phyloP scores from a whole-genome alignment of 169 alveolate species.

The Babesia sp. region DNA sequence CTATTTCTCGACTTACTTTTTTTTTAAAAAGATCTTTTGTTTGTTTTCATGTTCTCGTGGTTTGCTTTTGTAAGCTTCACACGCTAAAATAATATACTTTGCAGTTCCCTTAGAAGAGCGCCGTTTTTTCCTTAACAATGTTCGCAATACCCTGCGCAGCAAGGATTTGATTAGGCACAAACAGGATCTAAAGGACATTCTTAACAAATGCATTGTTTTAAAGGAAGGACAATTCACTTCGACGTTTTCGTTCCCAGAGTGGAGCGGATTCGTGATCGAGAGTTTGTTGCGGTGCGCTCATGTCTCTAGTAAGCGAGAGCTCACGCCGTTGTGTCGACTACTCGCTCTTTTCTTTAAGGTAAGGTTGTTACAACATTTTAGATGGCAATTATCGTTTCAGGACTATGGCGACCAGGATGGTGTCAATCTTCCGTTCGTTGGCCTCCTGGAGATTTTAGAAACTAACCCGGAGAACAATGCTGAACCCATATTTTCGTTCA shows the following conservation, averaged over 20 bases:
- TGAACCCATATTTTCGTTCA: slow-evolving; percentile 47
- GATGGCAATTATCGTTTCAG: background rate
- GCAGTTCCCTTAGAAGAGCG: slow-evolving; percentile 28
- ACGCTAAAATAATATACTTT: background rate
- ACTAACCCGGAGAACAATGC: slow-evolving; percentile 48
- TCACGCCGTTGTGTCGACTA: slow-evolving; percentile 37
- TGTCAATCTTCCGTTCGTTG: slow-evolving; percentile 39
- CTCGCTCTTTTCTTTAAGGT: slow-evolving; percentile 64
- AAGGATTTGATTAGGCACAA: slow-evolving; percentile 54
- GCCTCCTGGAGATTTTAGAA: slow-evolving; percentile 37
- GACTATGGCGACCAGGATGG: slow-evolving; percentile 47
- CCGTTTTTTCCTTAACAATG: slow-evolving; percentile 32
- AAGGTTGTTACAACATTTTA: too few species aligned
- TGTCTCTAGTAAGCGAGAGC: slow-evolving; percentile 33
- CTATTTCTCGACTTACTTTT: background rate
- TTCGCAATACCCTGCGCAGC: slow-evolving; percentile 37
- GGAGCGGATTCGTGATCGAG: slow-evolving; percentile 1
- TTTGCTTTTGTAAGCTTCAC: too few species aligned
- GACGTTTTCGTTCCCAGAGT: slow-evolving; percentile 3
- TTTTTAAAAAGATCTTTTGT: too few species aligned
- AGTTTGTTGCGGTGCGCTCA: slow-evolving; percentile 37
- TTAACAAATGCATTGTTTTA: slow-evolving; percentile 3
- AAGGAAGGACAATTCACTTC: background rate
- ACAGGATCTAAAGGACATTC: slow-evolving; percentile 37
- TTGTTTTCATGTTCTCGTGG: too few species aligned